Conservation (phyloP, 2,329 filamentous ascomycete genomes). For the Aspergillus niger region DNA sequence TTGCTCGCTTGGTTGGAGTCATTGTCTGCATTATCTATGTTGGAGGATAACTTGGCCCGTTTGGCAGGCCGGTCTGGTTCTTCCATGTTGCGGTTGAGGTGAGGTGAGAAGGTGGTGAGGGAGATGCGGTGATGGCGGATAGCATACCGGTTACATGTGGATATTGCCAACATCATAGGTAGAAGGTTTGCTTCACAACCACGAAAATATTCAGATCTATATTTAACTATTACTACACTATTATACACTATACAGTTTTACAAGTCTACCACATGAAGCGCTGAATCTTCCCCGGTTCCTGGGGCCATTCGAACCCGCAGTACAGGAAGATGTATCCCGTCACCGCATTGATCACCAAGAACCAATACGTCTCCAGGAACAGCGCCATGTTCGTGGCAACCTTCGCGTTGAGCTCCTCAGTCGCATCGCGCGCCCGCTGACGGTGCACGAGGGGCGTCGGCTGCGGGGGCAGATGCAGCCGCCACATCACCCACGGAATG, state of each 20-base stretch:
- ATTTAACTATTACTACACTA: not conserved
- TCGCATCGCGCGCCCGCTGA: slow-evolving; percentile 25
- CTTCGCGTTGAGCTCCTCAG: slow-evolving; percentile 29
- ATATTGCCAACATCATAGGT: not conserved
- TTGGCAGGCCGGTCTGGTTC: no score
- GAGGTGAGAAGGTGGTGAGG: not conserved
- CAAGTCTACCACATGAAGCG: slow-evolving; percentile 65
- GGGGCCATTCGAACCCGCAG: slow-evolving; percentile 29
- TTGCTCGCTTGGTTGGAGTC: slow-evolving; percentile 18
- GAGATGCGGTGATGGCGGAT: not conserved
- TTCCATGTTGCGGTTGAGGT: no score
- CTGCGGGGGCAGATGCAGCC: slow-evolving; percentile 68
- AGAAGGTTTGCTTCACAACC: no score
- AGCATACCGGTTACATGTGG: not conserved
- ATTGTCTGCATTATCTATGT: slow-evolving; percentile 10
- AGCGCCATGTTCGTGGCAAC: slow-evolving; percentile 32
- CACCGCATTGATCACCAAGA: slow-evolving; percentile 46
- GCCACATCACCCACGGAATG: slow-evolving; percentile 90
- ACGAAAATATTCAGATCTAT: not conserved
- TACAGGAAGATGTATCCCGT: slow-evolving; percentile 33
- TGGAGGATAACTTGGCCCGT: not conserved
- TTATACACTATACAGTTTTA: not conserved
- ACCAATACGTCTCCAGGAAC: slow-evolving; percentile 60
- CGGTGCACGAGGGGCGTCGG: slow-evolving; percentile 36
- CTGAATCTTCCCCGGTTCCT: slow-evolving; percentile 52